Evolutionary conservation across 2,329 filamentous ascomycete species (phyloP).

Genomic region (Aspergillus quadricinctus): DNA sequence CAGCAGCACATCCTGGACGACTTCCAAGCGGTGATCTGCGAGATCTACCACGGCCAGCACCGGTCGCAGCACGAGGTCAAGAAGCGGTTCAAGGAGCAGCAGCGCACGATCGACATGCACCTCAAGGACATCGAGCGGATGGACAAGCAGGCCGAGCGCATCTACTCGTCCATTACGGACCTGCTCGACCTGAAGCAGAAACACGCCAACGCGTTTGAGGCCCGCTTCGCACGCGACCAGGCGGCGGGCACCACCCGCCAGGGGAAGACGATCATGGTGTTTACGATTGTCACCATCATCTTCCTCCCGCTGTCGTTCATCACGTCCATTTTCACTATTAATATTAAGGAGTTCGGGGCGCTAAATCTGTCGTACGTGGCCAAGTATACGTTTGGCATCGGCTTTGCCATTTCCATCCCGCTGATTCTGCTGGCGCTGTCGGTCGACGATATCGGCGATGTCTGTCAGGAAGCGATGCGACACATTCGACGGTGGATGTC

Average conservation of each 20-base stretch:
- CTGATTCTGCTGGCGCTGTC: conserved; percentile 45
- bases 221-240: conserved; percentile 55
- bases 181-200: conserved; percentile 66
- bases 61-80: conserved; percentile 46
- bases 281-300: conserved; percentile 57
- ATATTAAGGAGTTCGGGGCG: conserved; percentile 45
- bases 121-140: conserved; percentile 60
- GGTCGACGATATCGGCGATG: conserved; percentile 40
- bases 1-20: conserved; percentile 34
- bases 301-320: conserved; percentile 56
- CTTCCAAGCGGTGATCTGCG: conserved; percentile 33
- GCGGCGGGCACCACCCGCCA: conserved; percentile 57
- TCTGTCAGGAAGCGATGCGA: conserved; percentile 21
- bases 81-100: conserved; percentile 54
- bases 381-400: conserved; percentile 54
- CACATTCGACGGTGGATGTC: conserved; percentile 23
- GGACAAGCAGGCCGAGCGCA: conserved; percentile 58
- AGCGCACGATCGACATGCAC: conserved; percentile 55
- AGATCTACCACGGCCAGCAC: conserved; percentile 31
- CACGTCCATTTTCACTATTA: conserved; percentile 53
- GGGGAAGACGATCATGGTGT: conserved; percentile 55
- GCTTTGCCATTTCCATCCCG: conserved; percentile 51
- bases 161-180: conserved; percentile 58
- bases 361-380: conserved; percentile 49
- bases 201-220: conserved; percentile 64